These are phyloP conservation scores for Boletus insuetus DNA, from an alignment of 768 basidiomycete genomes.

Conservation along the genomic window DNA sequence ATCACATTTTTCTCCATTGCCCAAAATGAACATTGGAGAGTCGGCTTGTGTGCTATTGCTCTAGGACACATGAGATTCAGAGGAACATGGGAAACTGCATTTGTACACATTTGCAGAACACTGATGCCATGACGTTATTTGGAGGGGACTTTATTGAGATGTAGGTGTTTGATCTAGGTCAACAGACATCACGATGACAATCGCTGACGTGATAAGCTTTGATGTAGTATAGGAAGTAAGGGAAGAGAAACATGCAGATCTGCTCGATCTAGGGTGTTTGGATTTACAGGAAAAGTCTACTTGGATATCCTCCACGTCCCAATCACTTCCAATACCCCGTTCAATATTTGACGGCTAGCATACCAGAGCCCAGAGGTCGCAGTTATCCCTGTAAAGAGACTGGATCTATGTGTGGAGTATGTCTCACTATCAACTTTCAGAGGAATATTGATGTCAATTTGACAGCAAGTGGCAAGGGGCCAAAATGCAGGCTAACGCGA, in stretches of 20 bases:
- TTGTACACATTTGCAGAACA: conserved; percentile 89
- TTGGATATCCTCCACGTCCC: conserved; percentile 83
- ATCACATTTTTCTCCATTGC: conserved; percentile 75
- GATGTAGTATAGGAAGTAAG: conserved; percentile 39
- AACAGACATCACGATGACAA: neutral
- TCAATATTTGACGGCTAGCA: conserved; percentile 83
- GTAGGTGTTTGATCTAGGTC: conserved; percentile 32
- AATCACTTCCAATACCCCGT: conserved; percentile 88
- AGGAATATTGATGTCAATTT: conserved; percentile 5
- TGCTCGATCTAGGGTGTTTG: conserved; percentile 80
- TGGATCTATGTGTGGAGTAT: conserved; percentile 85
- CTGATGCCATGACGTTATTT: conserved; percentile 87
- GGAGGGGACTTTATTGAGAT: conserved; percentile 72
- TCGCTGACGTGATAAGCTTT: neutral
- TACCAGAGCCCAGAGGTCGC: conserved; percentile 85
- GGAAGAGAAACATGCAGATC: conserved; percentile 46
- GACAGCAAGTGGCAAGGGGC: conserved; percentile 80
- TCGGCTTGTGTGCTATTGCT: conserved; percentile 88
- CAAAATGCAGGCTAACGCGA: conserved; percentile 64
- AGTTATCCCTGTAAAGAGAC: conserved; percentile 74
- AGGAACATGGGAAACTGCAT: conserved; percentile 82
- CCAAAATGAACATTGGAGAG: conserved; percentile 73
- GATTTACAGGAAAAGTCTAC: conserved; percentile 72
- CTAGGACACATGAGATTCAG: conserved; percentile 84
- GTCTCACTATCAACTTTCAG: conserved; percentile 4